These are phyloP conservation scores for Iberis amara DNA, from an alignment of 441 rosid species.

Conservation along the genomic window DNA sequence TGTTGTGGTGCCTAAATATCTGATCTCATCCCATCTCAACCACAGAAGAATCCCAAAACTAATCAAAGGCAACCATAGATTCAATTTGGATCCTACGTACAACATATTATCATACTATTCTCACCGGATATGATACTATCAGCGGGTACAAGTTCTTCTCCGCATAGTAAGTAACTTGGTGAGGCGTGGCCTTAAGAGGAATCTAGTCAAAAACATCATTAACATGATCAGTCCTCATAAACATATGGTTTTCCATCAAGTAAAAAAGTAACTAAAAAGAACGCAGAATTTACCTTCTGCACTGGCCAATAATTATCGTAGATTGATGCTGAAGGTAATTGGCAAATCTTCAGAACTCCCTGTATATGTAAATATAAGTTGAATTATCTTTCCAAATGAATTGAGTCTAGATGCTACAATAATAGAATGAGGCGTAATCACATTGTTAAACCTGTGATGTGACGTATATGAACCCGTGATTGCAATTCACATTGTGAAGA, in stretches of 20 bases:
- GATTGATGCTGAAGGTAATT: conserved; percentile 67
- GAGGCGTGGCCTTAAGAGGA: conserved; percentile 94
- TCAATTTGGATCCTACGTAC: conserved; percentile 12
- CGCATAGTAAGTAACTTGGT: conserved; percentile 91
- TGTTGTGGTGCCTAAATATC: conserved; percentile 9
- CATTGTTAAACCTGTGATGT: conserved; percentile 70
- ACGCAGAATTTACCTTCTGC: conserved; percentile 57
- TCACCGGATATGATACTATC: conserved; percentile 91
- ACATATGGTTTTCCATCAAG: conserved; percentile 13
- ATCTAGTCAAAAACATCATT: conserved; percentile 44
- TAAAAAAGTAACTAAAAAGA: background rate
- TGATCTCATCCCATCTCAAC: conserved; percentile 6
- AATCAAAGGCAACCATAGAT: conserved; percentile 15
- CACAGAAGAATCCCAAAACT: conserved; percentile 1
- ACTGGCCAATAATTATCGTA: conserved; percentile 98
- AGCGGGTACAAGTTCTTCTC: conserved; percentile 88
- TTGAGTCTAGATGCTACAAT: conserved; percentile 21
- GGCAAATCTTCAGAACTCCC: conserved; percentile 97
- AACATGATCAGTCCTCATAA: conserved; percentile 23
- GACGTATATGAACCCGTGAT: conserved; percentile 91
- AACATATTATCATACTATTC: conserved; percentile 29
- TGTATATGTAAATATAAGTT: conserved; percentile 32
- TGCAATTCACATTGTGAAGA: conserved; percentile 96
- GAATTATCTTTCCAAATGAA: conserved; percentile 11
- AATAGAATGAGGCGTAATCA: conserved; percentile 18